Evolutionary conservation across 2,329 filamentous ascomycete genomes (phyloP), one percentile per base, ranked within the genome.

Genomic region (Colletotrichum nymphaeae): DNA sequence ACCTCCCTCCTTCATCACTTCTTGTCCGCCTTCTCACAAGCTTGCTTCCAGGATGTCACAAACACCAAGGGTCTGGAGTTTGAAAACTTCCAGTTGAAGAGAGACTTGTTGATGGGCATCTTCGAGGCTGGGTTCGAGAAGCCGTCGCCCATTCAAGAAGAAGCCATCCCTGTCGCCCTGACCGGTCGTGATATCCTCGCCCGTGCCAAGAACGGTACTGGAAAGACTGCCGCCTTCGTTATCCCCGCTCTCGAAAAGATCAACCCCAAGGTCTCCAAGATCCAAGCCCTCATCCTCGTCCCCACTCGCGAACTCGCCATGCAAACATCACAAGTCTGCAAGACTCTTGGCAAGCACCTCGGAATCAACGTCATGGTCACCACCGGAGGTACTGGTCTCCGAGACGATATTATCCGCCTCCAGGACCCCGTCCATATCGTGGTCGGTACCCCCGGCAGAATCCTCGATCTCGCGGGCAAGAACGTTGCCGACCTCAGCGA

Each of bases 281-380:
- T 97, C 74, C 97, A 99, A 87, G 95, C 95, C 78, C 90, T 99
- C 75, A 97, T 99, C 78, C 91, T 99, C 70, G 97, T 99, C 57
- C 97, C 97, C 46, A 99, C 97, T 75, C 90, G 97, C 90, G 97
- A 99, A 86, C 89, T 99, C 78, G 97, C 97, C 68, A 93, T 99
- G 84, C 97, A 99, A 84, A 99, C 97, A 74, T 99, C 97, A 63
- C 97, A 99, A 85, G 97, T 99, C 77, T 99, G 97, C 91, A 99
- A 98, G 88, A 98, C 93, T 14, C 90, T 99, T 59, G 97, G 97
- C 76, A 98, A 99, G 85, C 95, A 99, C 81, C 92, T 99, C 53
- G 95, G 95, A 70, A 90, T 99, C 85, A 98, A 99, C 80, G 96
- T 99, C 80, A 99, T 99, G 97, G 97, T 99, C 77, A 98, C 96